A percentile compares a stretch with the other conserved stretches of the same genome.
Conservation (phyloP, 2,329 filamentous ascomycete genomes). For the Calonectria pseudoturangicola region DNA sequence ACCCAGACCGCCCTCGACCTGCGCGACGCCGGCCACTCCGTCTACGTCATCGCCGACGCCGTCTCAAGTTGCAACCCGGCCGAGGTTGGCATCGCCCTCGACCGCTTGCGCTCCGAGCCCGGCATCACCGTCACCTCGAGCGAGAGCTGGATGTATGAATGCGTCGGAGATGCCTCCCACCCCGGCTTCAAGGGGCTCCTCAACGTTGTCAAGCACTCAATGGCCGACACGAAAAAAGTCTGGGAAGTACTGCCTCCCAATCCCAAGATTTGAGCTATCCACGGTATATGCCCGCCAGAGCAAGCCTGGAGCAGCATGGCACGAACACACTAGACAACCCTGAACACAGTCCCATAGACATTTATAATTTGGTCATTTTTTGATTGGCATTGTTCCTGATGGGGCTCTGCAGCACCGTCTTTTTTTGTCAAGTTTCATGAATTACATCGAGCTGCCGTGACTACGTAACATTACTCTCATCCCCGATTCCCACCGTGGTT, state of each 20-base stretch:
- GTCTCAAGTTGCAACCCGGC: constrained; percentile 91
- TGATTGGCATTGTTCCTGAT: constrained; percentile 38
- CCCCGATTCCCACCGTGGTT: constrained; percentile 28
- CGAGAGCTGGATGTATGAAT: constrained; percentile 93
- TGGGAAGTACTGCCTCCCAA: constrained; percentile 77
- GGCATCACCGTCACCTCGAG: constrained; percentile 89
- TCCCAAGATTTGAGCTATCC: constrained; percentile 70
- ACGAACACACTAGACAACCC: constrained; percentile 7
- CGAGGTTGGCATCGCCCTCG: constrained; percentile 87
- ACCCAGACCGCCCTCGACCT: constrained; percentile 94
- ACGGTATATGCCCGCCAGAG: not conserved
- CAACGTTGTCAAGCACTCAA: constrained; percentile 85
- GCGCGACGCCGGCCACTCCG: constrained; percentile 82
- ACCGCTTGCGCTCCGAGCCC: constrained; percentile 79
- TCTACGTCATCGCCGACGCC: constrained; percentile 92
- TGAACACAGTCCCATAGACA: constrained; percentile 10
- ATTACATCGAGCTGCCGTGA: constrained; percentile 44
- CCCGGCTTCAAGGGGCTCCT: constrained; percentile 84
- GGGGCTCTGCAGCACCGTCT: constrained; percentile 12
- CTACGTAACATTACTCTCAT: constrained; percentile 36
- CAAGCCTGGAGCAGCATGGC: constrained; percentile 8
- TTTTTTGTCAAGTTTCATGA: constrained; percentile 35
- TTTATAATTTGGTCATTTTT: constrained; percentile 29
- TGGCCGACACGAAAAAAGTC: constrained; percentile 80
- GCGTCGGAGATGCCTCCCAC: constrained; percentile 86